phyloP scores from a whole-genome alignment of 768 basidiomycete genomes.

The Phaeotremella fagi region DNA sequence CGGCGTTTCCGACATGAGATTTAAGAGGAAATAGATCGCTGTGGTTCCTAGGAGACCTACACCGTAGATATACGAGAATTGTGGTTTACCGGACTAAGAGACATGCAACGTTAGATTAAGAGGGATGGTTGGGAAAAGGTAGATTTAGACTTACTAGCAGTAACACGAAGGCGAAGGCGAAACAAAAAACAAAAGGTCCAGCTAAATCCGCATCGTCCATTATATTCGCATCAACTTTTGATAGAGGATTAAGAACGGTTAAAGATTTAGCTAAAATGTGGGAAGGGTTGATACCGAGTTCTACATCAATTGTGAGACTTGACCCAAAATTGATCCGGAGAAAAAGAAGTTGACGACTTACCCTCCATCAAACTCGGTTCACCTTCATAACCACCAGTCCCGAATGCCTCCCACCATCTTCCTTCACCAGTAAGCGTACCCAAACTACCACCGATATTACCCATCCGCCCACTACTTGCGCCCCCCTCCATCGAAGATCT shows the following conservation, averaged over 20 bases:
- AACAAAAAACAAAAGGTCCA: slow-evolving; percentile 89
- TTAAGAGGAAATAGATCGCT: slow-evolving; percentile 88
- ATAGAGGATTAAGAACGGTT: slow-evolving; percentile 90
- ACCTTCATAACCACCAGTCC: slow-evolving; percentile 89
- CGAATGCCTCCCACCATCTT: slow-evolving; percentile 94
- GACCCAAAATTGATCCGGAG: background rate
- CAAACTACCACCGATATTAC: slow-evolving; percentile 48
- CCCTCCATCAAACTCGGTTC: slow-evolving; percentile 95
- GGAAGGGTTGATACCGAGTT: slow-evolving; percentile 94
- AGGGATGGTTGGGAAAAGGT: background rate
- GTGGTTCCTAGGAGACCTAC: slow-evolving; percentile 90
- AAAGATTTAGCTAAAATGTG: slow-evolving; percentile 91
- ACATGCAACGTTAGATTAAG: background rate
- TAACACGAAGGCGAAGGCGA: slow-evolving; percentile 88
- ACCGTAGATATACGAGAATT: slow-evolving; percentile 98
- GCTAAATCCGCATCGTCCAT: slow-evolving; percentile 99
- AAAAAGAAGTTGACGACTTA: slow-evolving; percentile 46
- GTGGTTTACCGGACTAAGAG: slow-evolving; percentile 87
- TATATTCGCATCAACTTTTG: slow-evolving; percentile 76
- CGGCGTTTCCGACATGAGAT: slow-evolving; percentile 90
- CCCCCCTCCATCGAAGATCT: slow-evolving; percentile 29
- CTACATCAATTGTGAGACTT: slow-evolving; percentile 52
- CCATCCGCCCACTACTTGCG: slow-evolving; percentile 51
- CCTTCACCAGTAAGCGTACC: slow-evolving; percentile 67
- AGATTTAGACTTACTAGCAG: slow-evolving; percentile 65